Base-by-base conservation (phyloP, 371 early-diverging fungal species). In the Basidiobolus meristosporus region DNA sequence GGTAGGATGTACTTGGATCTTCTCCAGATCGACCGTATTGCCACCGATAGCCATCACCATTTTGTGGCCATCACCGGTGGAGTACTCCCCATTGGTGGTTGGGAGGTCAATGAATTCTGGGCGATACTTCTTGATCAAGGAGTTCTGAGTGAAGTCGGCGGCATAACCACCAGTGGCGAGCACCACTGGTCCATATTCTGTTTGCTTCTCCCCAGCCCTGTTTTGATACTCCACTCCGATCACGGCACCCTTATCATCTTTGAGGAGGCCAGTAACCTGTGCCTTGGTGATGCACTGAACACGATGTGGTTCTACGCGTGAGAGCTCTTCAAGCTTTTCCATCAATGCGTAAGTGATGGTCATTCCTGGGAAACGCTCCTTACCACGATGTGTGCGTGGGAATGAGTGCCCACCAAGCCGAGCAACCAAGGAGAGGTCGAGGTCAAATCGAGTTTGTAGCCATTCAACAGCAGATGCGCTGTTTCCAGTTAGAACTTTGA, bases 1-100 rank as follows among this genome's bases (percentile, higher is more conserved):
- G 17, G 96, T 95, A 34, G 96, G 96, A 52, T 95, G 93, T 22
- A 95, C 90, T 61, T 95, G 96, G 36, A 95, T 86, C 60, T 87
- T 89, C 46, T 95, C 90, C 68, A 95, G 72, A 63, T 91, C 88
- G 46, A 89, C 73, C 29, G 82, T 72, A 62, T 70, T 78, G 34
- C 79, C 90, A 35, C 93, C 92, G 39, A 72, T 68, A 20, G 64
- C 72, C 18, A 69, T 50, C 26, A 82, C 67, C 77, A 95, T 80
- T 64, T 85, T 85, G 61, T 90, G 77, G 55, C 92, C 96, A 53
- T 95, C 92, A 53, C 92, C 92, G 20, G 91, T 88, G 53, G 85
- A 85, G 68, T 86, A 86, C 47, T 84, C 80, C 45, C 93, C 92
- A 56, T 92, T 95, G 42, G 96, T 95, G 14, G 95, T 84, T 12